Percentiles rank a stretch among this genome's conserved stretches.
These are phyloP conservation scores for Paracamarosporium sp. DNA, from an alignment of 2,329 filamentous ascomycete genomes.

Conservation along the genomic window DNA sequence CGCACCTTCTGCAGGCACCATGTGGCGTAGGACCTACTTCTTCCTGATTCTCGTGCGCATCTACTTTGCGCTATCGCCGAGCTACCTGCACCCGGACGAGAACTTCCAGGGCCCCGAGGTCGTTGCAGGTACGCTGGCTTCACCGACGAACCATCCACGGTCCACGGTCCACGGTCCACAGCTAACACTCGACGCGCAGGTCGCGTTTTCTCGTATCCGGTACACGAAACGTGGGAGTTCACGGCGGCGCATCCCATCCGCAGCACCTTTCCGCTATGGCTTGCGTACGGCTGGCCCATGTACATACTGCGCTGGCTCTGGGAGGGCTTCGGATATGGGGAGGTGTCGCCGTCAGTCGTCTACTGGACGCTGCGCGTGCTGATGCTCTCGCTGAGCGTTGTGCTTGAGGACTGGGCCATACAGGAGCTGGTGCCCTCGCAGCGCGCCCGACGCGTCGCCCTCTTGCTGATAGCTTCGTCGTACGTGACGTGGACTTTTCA, in stretches of 20 bases:
- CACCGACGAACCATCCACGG: too few relatives aligned
- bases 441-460: slow-evolving; percentile 72
- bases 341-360: slow-evolving; percentile 81
- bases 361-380: slow-evolving; percentile 88
- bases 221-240: slow-evolving; percentile 94
- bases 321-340: slow-evolving; percentile 80
- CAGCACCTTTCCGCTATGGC: slow-evolving; percentile 96
- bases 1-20: slow-evolving; percentile 51
- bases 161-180: slow-evolving; percentile 2
- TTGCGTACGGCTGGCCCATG: slow-evolving; percentile 93
- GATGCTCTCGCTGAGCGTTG: slow-evolving; percentile 96
- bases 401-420: slow-evolving; percentile 96
- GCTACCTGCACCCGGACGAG: slow-evolving; percentile 98
- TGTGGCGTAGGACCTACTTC: slow-evolving; percentile 93
- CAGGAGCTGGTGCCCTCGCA: slow-evolving; percentile 85
- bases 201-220: slow-evolving; percentile 90
- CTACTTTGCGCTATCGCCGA: slow-evolving; percentile 92
- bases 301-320: slow-evolving; percentile 90
- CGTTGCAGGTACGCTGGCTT: slow-evolving; percentile 79
- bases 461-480: slow-evolving; percentile 88
- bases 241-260: slow-evolving; percentile 86
- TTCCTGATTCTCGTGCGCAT: slow-evolving; percentile 84
- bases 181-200: slow-evolving; percentile 60
- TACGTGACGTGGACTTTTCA: slow-evolving; percentile 99
- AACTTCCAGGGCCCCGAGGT: slow-evolving; percentile 99